Conservation (phyloP, 169 alveolate species). For the Plasmodium gonderi region DNA sequence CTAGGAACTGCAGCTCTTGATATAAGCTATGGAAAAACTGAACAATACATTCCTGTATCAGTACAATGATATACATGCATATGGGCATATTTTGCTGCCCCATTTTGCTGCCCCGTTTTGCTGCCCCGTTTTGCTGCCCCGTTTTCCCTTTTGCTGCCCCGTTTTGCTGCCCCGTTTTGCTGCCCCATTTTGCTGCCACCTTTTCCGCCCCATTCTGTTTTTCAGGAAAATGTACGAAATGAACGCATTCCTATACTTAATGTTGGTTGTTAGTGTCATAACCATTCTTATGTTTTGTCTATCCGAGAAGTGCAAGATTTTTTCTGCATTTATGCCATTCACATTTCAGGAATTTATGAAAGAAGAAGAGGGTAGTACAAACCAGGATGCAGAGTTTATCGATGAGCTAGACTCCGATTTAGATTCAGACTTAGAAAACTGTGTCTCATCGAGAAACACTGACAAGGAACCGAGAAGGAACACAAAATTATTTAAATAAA, state of each 20-base stretch:
- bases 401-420: neutral
- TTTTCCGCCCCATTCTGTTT: neutral
- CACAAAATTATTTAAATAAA: neutral
- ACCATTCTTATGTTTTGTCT: conserved; percentile 4
- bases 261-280: neutral
- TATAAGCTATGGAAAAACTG: no score
- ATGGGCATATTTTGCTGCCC: neutral
- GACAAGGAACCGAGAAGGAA: neutral
- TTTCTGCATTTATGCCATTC: neutral
- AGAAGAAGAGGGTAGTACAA: neutral
- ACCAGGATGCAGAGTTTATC: no score
- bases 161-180: no score
- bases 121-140: no score
- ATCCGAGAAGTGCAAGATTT: neutral
- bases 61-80: neutral
- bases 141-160: no score
- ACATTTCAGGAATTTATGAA: neutral
- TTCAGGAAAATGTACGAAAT: conserved; percentile 12
- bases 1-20: no score
- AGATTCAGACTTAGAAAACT: neutral
- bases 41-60: no score
- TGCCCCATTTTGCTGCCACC: no score
- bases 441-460: neutral
- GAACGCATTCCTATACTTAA: neutral
- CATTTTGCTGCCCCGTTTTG: no score